Conservation (phyloP, 148 eudicot species). For the Chenopodium album region DNA sequence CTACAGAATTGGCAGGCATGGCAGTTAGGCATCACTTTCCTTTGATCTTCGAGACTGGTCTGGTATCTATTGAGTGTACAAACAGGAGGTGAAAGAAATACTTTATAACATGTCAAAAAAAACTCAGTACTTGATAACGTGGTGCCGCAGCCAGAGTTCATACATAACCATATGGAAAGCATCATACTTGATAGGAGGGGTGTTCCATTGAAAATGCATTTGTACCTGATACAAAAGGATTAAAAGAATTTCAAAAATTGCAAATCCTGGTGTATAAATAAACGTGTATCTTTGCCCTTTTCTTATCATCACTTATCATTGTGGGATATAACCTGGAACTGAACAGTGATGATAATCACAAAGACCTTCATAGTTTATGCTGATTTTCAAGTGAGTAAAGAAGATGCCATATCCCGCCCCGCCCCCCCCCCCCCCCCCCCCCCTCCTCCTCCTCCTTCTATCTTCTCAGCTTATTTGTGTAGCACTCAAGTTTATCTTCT, state of each 20-base stretch:
- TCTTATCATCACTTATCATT: not conserved
- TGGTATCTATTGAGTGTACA: slow-evolving; percentile 19
- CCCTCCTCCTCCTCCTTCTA: not conserved
- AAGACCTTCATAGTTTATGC: not conserved
- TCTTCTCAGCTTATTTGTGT: too few species aligned
- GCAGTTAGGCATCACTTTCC: slow-evolving; percentile 7
- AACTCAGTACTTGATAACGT: slow-evolving; percentile 64
- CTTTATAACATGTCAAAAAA: not conserved
- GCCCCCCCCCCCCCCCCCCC: not conserved
- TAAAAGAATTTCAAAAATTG: not conserved
- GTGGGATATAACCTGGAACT: not conserved
- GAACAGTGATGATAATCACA: not conserved
- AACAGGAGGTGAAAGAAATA: not conserved
- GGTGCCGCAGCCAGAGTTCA: slow-evolving; percentile 75
- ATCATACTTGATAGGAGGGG: slow-evolving; percentile 61
- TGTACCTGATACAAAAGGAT: slow-evolving; percentile 44
- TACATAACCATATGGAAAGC: slow-evolving; percentile 83
- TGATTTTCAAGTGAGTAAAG: not conserved
- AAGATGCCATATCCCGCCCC: too few species aligned
- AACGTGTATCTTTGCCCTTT: too few species aligned
- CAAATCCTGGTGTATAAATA: not conserved
- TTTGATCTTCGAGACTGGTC: slow-evolving; percentile 2
- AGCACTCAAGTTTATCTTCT: too few species aligned
- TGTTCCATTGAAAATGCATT: slow-evolving; percentile 79
- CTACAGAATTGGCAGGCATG: slow-evolving; percentile 3